phyloP scores from a whole-genome alignment of 257 asterid species.

The Plectranthus barbatus region DNA sequence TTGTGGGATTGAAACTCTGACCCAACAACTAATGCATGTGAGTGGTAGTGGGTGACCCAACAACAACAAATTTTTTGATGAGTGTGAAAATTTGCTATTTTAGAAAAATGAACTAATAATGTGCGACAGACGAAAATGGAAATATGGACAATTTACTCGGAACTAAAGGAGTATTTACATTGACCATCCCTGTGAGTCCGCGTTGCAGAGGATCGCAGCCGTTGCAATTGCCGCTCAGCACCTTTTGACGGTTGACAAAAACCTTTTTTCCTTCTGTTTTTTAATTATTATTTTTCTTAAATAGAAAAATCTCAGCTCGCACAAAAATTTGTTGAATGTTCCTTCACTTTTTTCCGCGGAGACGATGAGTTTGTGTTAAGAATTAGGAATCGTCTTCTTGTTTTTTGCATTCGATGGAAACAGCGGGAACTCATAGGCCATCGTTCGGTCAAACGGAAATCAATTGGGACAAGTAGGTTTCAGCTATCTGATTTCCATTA shows the following conservation, averaged over 20 bases:
- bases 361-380: neutral
- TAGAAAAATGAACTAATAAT: no score
- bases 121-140: no score
- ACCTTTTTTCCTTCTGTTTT: neutral
- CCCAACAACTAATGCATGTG: no score
- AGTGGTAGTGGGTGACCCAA: no score
- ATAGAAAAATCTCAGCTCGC: neutral
- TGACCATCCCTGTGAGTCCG: neutral
- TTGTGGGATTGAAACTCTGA: no score
- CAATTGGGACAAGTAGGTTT: slow-evolving; percentile 84
- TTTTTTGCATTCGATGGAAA: slow-evolving; percentile 35
- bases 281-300: no score
- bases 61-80: no score
- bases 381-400: neutral
- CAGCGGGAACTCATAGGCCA: slow-evolving; percentile 39
- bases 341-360: neutral
- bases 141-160: no score
- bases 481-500: slow-evolving; percentile 2
- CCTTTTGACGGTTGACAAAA: no score
- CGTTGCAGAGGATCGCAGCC: slow-evolving; percentile 12
- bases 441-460: slow-evolving; percentile 69
- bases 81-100: no score
- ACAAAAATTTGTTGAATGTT: neutral
- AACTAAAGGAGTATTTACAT: no score
- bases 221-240: neutral